Base-by-base conservation (phyloP, 805 yeast genomes). In the Candida vaughaniae region DNA sequence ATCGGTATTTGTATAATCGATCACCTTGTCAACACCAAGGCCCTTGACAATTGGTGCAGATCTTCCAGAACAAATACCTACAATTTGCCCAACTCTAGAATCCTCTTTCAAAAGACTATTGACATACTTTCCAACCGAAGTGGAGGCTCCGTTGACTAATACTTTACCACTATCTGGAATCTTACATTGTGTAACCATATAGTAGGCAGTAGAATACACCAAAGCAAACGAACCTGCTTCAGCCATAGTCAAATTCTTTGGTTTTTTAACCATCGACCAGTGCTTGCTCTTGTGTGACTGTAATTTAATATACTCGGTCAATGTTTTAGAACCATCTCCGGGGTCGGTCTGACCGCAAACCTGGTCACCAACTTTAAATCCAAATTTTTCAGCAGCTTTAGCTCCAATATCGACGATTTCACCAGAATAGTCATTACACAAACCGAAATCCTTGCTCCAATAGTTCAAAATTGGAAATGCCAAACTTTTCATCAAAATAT, bases 91-190 rank as follows among this genome's bases (percentile, higher is more conserved):
- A 6, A 78, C 76, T 2, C 67, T 58, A 30, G 49, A 45, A 10
- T 38, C 9, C 4, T 39, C 36, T 54, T 75, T 80, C 7, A 82
- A 77, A 27, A 84, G 55, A 55, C 80, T 85, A 23, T 77, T 62
- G 3, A 72, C 66, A 41, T 66, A 69, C 19, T 69, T 53, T 16
- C 90, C 89, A 11, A 83, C 89, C 10, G 81, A 61, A 1, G 95
- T 79, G 6, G 85, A 80, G 17, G 84, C 91, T 25, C 95, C 95
- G 31, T 84, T 62, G 15, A 86, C 70, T 32, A 85, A 64, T 3
- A 83, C 75, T 40, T 69, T 73, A 4, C 77, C 64, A 8, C 65
- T 64, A 25, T 31, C 31, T 5, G 62, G 64, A 15, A 75, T 59
- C 22, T 58, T 64, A 3, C 54, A 53, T 18, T 49, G 35, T 6